Conservation (phyloP, 352 stramenopile genomes). For the Globisporangium alternatum region DNA sequence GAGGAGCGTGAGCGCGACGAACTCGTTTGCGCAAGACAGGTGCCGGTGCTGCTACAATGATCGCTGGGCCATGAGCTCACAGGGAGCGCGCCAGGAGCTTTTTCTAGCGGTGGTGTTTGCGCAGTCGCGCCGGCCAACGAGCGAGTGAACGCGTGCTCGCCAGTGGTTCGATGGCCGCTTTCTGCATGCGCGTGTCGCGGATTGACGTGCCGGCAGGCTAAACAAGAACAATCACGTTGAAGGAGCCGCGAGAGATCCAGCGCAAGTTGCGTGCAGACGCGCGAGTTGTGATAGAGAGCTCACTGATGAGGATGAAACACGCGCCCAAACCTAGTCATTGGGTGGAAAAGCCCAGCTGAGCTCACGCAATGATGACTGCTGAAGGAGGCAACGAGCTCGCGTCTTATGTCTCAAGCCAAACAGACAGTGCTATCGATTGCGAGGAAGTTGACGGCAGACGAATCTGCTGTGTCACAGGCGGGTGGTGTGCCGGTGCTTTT, state of each 20-base stretch:
- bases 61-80: conserved; percentile 5
- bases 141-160: background rate
- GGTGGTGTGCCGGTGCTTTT: background rate
- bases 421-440: too few relatives aligned
- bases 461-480: background rate
- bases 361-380: background rate
- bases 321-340: background rate
- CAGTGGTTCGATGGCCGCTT: conserved; percentile 14
- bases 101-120: conserved; percentile 11
- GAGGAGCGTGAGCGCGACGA: background rate
- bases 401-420: too few relatives aligned
- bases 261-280: background rate
- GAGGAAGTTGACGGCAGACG: background rate
- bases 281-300: conserved; percentile 7
- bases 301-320: background rate
- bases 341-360: background rate
- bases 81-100: conserved; percentile 5
- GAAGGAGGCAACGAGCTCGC: background rate
- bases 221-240: conserved; percentile 8
- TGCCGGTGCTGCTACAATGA: background rate
- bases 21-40: background rate
- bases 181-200: conserved; percentile 4
- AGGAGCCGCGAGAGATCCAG: conserved; percentile 7
- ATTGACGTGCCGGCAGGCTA: conserved; percentile 1
- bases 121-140: background rate